These are phyloP conservation scores for Populus hybrid DNA, from an alignment of 441 rosid genomes.

Conservation along the genomic window DNA sequence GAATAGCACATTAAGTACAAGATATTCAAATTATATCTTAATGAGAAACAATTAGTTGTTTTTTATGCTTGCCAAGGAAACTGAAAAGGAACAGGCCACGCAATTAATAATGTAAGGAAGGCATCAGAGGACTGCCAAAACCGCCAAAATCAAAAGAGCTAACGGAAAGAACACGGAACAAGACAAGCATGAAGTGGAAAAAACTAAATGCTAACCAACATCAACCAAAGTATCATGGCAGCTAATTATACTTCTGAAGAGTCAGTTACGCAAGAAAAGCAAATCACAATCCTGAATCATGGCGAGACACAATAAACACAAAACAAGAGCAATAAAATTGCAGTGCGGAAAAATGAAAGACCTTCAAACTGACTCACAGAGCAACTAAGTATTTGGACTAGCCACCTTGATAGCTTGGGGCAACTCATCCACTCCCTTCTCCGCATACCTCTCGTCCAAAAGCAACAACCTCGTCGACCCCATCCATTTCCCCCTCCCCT, in stretches of 20 bases:
- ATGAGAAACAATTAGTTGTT: background rate
- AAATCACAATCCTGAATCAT: background rate
- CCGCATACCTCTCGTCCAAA: conserved; percentile 65
- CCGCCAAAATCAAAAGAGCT: background rate
- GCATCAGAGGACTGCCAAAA: background rate
- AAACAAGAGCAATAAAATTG: background rate
- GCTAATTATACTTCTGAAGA: background rate
- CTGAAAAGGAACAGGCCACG: background rate
- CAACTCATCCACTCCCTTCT: conserved; percentile 52
- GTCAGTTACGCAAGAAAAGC: background rate
- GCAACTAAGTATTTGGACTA: conserved; percentile 10
- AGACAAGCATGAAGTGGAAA: background rate
- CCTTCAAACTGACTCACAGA: conserved; percentile 17
- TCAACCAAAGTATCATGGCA: background rate
- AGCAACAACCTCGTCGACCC: conserved; percentile 89
- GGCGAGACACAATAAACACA: conserved; percentile 1
- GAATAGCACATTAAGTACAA: background rate
- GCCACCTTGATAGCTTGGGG: conserved; percentile 87
- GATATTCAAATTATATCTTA: background rate
- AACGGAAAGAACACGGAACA: background rate
- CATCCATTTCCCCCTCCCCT: conserved; percentile 59
- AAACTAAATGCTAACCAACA: background rate
- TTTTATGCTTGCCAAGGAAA: background rate
- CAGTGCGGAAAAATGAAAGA: background rate
- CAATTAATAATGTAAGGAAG: background rate